Evolutionary conservation across 192 early-diverging fungal species (phyloP).

Genomic region (Coemansia sp.): DNA sequence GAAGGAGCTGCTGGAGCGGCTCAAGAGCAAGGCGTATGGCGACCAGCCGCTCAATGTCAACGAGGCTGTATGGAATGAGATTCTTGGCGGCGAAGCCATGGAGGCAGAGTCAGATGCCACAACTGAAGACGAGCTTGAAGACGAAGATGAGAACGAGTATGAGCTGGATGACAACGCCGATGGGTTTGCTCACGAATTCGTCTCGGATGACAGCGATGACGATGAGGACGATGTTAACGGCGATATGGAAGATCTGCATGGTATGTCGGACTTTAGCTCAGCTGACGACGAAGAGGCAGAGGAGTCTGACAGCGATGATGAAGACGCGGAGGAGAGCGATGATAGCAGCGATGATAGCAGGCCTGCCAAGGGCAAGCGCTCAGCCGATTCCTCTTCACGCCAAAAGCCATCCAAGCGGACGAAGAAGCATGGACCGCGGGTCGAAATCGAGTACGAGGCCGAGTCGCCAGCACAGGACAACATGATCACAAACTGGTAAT

Average conservation of each 20-base stretch:
- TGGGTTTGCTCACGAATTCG: constrained; percentile 58
- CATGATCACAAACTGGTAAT: constrained; percentile 47
- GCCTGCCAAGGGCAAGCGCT: constrained; percentile 37
- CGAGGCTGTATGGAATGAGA: constrained; percentile 84
- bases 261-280: constrained; percentile 58
- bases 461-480: constrained; percentile 33
- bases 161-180: constrained; percentile 57
- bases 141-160: constrained; percentile 54
- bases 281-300: constrained; percentile 62
- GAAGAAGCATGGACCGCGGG: constrained; percentile 54
- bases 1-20: constrained; percentile 89
- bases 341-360: constrained; percentile 59
- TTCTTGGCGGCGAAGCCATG: constrained; percentile 74
- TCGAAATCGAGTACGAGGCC: constrained; percentile 62
- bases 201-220: constrained; percentile 44
- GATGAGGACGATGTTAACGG: constrained; percentile 18
- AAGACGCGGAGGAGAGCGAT: constrained; percentile 28
- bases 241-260: constrained; percentile 51
- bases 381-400: constrained; percentile 27
- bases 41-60: constrained; percentile 96
- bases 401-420: constrained; percentile 39
- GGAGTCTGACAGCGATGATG: constrained; percentile 56
- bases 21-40: constrained; percentile 92
- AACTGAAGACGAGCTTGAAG: constrained; percentile 66
- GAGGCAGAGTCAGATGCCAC: constrained; percentile 66